Evolutionary conservation across 2,329 filamentous ascomycete species (phyloP).

Genomic region (Fusarium sp.): DNA sequence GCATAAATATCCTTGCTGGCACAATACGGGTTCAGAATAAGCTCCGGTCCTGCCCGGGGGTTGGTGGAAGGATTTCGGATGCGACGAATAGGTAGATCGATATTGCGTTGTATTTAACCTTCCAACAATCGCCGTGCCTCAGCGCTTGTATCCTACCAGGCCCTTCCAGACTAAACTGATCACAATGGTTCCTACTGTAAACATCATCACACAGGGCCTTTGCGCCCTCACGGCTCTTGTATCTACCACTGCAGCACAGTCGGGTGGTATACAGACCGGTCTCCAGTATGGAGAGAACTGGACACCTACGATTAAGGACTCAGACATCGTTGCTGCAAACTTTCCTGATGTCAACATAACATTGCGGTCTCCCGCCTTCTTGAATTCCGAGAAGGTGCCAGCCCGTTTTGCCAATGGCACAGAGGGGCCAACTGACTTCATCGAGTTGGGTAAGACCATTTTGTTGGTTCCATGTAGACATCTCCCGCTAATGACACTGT

Average conservation of each 20-base stretch:
- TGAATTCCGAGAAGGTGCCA: background rate
- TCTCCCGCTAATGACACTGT: rapidly evolving
- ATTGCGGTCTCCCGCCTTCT: constrained; percentile 15
- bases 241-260: background rate
- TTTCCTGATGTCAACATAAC: constrained; percentile 22
- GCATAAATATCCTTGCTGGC: background rate
- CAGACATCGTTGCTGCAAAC: constrained; percentile 10
- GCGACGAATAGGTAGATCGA: rapidly evolving
- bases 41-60: background rate
- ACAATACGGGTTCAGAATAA: background rate
- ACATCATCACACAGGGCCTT: background rate
- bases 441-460: background rate
- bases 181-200: background rate
- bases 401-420: constrained; percentile 13
- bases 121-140: rapidly evolving
- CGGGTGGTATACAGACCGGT: constrained; percentile 10
- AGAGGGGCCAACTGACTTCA: constrained; percentile 1
- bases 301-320: constrained; percentile 8
- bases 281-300: constrained; percentile 30
- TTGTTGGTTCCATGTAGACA: rapidly evolving
- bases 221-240: background rate
- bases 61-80: background rate
- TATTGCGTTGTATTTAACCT: background rate
- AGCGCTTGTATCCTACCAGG: rapidly evolving
- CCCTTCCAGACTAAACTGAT: rapidly evolving